Conservation (phyloP, 2,329 filamentous ascomycete genomes). For the Pseudogymnoascus sp. region DNA sequence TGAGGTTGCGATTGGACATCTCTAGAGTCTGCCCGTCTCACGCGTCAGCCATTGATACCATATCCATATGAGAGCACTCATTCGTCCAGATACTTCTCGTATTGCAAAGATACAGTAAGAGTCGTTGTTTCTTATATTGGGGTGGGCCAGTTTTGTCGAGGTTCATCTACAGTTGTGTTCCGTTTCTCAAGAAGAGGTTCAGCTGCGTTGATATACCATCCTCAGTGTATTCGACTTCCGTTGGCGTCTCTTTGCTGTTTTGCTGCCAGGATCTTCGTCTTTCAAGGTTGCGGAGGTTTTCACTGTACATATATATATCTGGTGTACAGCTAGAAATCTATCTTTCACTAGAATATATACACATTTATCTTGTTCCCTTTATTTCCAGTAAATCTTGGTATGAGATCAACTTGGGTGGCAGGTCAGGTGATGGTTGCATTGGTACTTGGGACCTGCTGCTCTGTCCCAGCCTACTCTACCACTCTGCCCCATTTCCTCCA, state of each 20-base stretch:
- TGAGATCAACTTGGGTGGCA: not conserved
- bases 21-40: not conserved
- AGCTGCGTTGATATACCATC: not conserved
- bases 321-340: not conserved
- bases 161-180: not conserved
- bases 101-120: not conserved
- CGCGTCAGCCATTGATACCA: not conserved
- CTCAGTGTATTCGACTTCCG: not conserved
- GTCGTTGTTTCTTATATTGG: not conserved
- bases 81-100: not conserved
- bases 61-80: not conserved
- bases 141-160: not conserved
- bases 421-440: not conserved
- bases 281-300: not conserved
- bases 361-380: not conserved
- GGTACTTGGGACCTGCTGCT: not conserved
- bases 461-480: not conserved
- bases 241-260: not conserved
- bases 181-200: not conserved
- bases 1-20: not conserved
- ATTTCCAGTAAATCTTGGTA: not conserved
- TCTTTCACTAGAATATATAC: not conserved
- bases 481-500: not conserved
- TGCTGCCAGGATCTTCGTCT: not conserved
- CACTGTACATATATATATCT: not conserved